Conservation (phyloP, 345 rosid species). For the Ceriops tagal region DNA sequence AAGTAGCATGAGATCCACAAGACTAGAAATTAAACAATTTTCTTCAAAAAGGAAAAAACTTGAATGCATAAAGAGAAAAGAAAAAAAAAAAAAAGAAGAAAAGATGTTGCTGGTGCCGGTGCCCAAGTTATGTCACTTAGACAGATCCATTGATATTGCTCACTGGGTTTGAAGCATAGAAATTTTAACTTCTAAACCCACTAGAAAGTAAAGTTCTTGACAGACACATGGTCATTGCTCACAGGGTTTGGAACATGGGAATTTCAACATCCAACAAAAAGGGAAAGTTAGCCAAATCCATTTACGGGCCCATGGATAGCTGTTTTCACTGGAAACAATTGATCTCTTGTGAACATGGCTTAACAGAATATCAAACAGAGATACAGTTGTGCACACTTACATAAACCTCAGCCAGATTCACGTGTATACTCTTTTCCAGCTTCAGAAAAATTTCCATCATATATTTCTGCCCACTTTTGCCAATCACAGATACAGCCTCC, state of each 20-base stretch:
- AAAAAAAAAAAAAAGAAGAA: neutral
- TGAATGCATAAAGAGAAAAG: neutral
- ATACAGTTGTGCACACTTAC: conserved; percentile 44
- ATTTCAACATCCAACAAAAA: neutral
- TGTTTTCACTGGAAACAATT: conserved; percentile 17
- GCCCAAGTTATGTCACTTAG: neutral
- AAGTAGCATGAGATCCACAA: conserved; percentile 5
- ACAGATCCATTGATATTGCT: conserved; percentile 2
- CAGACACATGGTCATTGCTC: neutral
- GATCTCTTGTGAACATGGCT: conserved; percentile 5
- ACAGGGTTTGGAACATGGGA: neutral
- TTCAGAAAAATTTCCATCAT: conserved; percentile 58
- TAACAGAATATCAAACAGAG: conserved; percentile 5
- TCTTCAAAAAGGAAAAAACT: neutral
- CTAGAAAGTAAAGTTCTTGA: no score
- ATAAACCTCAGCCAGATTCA: conserved; percentile 53
- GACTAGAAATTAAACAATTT: neutral
- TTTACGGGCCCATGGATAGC: neutral
- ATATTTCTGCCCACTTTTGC: conserved; percentile 23
- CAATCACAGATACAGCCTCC: conserved; percentile 61
- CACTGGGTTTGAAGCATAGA: neutral
- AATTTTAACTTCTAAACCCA: neutral
- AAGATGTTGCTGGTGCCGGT: neutral
- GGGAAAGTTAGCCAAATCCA: neutral
- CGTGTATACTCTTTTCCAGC: conserved; percentile 54